Base-by-base conservation (phyloP, 768 basidiomycete species). In the Agaricus subrufescens region DNA sequence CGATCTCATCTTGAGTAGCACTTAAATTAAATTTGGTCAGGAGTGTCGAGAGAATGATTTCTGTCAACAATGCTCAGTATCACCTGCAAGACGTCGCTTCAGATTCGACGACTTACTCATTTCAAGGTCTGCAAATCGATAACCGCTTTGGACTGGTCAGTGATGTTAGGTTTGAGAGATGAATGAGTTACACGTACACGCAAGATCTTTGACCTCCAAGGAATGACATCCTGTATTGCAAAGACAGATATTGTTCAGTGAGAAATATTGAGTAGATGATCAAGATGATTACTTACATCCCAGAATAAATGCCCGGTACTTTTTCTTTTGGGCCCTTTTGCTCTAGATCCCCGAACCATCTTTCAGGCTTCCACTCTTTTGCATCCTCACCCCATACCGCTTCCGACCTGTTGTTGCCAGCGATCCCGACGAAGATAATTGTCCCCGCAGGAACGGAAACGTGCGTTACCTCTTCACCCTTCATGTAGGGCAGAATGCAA, bases 121-220 rank as follows among this genome's bases (percentile, higher is more conserved):
- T 65, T 84, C 81, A 55, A 80, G 68, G 64, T 78, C 71, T 4
- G 83, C 79, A 59, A 82, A 83, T 62, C 74, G 79, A 63, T 80
- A 83, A 12, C 82, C 77, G 25, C 75, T 77, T 46, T 3, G 54
- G 26, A 44, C 29, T 5, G 29, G 49, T 43, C n/a, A 56, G 26
- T 23, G 31, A 8, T 12, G n/a, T 15, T 10, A 1, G 14, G 3
- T 1, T 40, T 44, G 34, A 49, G 8, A 37, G 26, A 15, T 15
- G 34, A 34, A 42, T 38, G 50, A 42, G 25, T 23, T 14, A 15
- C n/a, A 68, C 73, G 69, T 58, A 80, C 82, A 82, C 73, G 67
- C 82, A 83, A 9, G 81, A 76, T 57, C 81, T 67, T 38, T 72
- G 67, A 4, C 82, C 83, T 10, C 79, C 80, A 29, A 83, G 68